These are phyloP conservation scores for Irpex sp. DNA, from an alignment of 1,284 basidiomycete species.

Conservation along the genomic window DNA sequence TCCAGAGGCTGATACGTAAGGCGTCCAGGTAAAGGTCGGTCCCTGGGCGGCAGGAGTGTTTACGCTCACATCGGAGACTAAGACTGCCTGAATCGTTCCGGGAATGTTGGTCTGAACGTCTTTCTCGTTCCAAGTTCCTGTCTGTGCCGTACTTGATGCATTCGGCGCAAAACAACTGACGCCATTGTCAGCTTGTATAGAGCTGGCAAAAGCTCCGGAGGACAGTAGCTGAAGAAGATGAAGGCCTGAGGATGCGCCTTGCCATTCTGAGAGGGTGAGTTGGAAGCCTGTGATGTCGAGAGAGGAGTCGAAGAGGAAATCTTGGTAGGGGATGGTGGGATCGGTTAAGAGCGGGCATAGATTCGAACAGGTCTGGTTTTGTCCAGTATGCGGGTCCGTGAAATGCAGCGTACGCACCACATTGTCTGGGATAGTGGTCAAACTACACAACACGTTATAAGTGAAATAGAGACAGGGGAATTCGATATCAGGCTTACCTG, in stretches of 20 bases:
- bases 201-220: slow-evolving; percentile 83
- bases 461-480: not conserved
- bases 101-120: slow-evolving; percentile 69
- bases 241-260: slow-evolving; percentile 77
- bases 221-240: slow-evolving; percentile 90
- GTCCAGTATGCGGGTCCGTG: slow-evolving; percentile 71
- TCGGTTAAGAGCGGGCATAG: slow-evolving; percentile 76
- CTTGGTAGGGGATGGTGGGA: slow-evolving; percentile 77
- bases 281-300: slow-evolving; percentile 78
- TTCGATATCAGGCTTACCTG: slow-evolving; percentile 48
- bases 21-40: slow-evolving; percentile 85
- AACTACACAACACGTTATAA: slow-evolving; percentile 38
- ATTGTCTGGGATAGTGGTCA: slow-evolving; percentile 89
- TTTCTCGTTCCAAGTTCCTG: slow-evolving; percentile 69
- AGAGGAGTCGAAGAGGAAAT: slow-evolving; percentile 73
- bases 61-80: slow-evolving; percentile 67
- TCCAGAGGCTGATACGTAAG: slow-evolving; percentile 86
- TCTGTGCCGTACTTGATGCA: slow-evolving; percentile 58
- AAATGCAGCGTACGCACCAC: slow-evolving; percentile 74
- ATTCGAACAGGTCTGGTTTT: slow-evolving; percentile 69
- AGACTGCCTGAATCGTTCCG: slow-evolving; percentile 75
- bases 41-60: slow-evolving; percentile 56
- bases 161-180: slow-evolving; percentile 74
- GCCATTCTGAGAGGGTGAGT: slow-evolving; percentile 76
- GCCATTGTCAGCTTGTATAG: slow-evolving; percentile 56